These are phyloP conservation scores for Ormosia emarginata DNA, from an alignment of 306 rosid species.

Conservation along the genomic window DNA sequence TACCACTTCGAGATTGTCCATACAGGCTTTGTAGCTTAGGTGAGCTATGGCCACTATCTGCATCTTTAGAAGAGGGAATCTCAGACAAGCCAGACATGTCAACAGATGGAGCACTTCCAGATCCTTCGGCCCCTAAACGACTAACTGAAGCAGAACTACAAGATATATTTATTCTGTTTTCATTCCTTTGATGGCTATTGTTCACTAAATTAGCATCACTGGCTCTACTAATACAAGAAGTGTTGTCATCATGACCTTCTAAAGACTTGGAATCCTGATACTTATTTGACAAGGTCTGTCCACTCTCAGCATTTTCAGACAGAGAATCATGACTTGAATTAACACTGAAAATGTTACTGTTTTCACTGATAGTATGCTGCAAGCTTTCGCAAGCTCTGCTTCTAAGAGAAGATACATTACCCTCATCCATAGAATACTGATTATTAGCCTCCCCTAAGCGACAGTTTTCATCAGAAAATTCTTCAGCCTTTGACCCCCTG, in stretches of 20 bases:
- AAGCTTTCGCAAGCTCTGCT: conserved; percentile 51
- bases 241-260: conserved; percentile 58
- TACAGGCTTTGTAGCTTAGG: conserved; percentile 30
- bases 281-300: conserved; percentile 28
- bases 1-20: conserved; percentile 19
- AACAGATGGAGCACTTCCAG: conserved; percentile 32
- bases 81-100: conserved; percentile 30
- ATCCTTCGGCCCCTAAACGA: conserved; percentile 41
- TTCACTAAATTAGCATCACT: conserved; percentile 38
- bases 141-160: conserved; percentile 54
- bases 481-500: conserved; percentile 56
- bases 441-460: conserved; percentile 42
- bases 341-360: conserved; percentile 47
- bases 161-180: conserved; percentile 26
- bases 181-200: conserved; percentile 36
- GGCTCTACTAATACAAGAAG: conserved; percentile 61
- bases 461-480: conserved; percentile 66
- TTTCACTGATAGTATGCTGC: conserved; percentile 55
- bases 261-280: conserved; percentile 38
- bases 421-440: conserved; percentile 53
- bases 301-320: conserved; percentile 73
- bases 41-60: conserved; percentile 28
- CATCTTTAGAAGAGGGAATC: conserved; percentile 37
- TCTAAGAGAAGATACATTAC: conserved; percentile 48
- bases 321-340: conserved; percentile 58